Percentiles rank a stretch among this genome's conserved stretches.
Conservation (phyloP, 1,139 yeast species). For the Hanseniaspora uvarum region DNA sequence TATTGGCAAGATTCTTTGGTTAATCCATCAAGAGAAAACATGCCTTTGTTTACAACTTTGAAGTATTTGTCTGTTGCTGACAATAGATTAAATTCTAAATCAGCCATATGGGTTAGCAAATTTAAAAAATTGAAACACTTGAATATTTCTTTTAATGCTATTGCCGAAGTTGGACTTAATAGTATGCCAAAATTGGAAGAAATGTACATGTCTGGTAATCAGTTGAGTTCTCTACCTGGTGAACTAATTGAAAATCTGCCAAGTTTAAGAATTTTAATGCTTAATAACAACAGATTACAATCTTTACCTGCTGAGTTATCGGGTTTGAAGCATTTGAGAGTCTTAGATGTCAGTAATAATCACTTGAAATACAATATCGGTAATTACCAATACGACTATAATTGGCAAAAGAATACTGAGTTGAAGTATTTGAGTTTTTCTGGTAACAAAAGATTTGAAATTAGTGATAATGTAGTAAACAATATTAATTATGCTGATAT, state of each 20-base stretch:
- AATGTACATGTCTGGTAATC: slow-evolving; percentile 77
- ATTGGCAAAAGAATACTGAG: slow-evolving; percentile 79
- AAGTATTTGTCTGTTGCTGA: slow-evolving; percentile 61
- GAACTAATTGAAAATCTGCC: slow-evolving; percentile 58
- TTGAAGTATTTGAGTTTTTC: slow-evolving; percentile 77
- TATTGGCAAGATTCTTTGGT: slow-evolving; percentile 24
- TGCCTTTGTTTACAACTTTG: slow-evolving; percentile 44
- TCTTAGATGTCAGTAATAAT: slow-evolving; percentile 86
- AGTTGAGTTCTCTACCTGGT: slow-evolving; percentile 65
- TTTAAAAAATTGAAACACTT: slow-evolving; percentile 51
- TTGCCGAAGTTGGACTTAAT: slow-evolving; percentile 55
- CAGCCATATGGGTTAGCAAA: slow-evolving; percentile 57
- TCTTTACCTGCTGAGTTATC: slow-evolving; percentile 85
- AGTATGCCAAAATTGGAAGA: slow-evolving; percentile 50
- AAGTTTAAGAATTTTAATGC: slow-evolving; percentile 49
- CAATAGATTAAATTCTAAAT: slow-evolving; percentile 70
- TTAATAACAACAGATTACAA: slow-evolving; percentile 77
- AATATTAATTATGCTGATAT: slow-evolving; percentile 59
- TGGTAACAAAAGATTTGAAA: slow-evolving; percentile 85
- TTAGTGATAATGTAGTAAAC: slow-evolving; percentile 32
- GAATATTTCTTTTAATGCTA: slow-evolving; percentile 73
- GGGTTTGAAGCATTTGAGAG: slow-evolving; percentile 51
- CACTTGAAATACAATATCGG: slow-evolving; percentile 82
- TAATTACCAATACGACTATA: slow-evolving; percentile 96
- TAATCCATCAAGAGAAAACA: slow-evolving; percentile 21